A percentile compares a stretch with the other conserved stretches of the same genome.
These are phyloP conservation scores for Collybiopsis luxurians DNA, from an alignment of 768 basidiomycete genomes.

Conservation along the genomic window DNA sequence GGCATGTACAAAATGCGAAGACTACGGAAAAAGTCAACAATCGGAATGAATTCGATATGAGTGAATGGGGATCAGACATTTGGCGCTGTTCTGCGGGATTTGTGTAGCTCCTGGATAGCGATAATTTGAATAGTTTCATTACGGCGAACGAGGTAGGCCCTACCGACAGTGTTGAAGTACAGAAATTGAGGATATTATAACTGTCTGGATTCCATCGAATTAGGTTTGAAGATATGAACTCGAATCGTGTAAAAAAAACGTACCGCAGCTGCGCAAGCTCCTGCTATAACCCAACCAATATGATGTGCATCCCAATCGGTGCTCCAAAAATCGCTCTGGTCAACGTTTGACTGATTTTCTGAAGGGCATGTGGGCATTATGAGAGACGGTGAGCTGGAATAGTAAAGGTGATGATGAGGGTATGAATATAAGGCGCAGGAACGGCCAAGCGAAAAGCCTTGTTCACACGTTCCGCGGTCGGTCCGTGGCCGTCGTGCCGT, in stretches of 20 bases:
- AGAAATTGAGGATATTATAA: slow-evolving; percentile 55
- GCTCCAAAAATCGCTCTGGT: slow-evolving; percentile 62
- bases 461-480: no score
- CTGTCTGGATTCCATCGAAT: slow-evolving; percentile 38
- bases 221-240: neutral
- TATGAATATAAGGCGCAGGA: no score
- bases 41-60: neutral
- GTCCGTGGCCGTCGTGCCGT: no score
- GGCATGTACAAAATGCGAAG: slow-evolving; percentile 86
- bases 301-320: slow-evolving; percentile 53
- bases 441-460: no score
- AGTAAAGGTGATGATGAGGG: no score
- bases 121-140: neutral
- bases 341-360: slow-evolving; percentile 43
- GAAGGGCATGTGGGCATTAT: slow-evolving; percentile 41
- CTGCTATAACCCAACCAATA: slow-evolving; percentile 65
- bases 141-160: slow-evolving; percentile 16
- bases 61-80: slow-evolving; percentile 46
- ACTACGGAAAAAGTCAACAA: slow-evolving; percentile 29
- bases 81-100: slow-evolving; percentile 75
- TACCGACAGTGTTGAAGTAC: slow-evolving; percentile 65
- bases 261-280: slow-evolving; percentile 49
- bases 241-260: slow-evolving; percentile 18
- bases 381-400: no score
- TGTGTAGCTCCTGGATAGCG: slow-evolving; percentile 60